A percentile compares a stretch with the other conserved stretches of the same genome.
Evolutionary conservation across 768 basidiomycete species (phyloP).

Genomic region (Trametes cubensis): DNA sequence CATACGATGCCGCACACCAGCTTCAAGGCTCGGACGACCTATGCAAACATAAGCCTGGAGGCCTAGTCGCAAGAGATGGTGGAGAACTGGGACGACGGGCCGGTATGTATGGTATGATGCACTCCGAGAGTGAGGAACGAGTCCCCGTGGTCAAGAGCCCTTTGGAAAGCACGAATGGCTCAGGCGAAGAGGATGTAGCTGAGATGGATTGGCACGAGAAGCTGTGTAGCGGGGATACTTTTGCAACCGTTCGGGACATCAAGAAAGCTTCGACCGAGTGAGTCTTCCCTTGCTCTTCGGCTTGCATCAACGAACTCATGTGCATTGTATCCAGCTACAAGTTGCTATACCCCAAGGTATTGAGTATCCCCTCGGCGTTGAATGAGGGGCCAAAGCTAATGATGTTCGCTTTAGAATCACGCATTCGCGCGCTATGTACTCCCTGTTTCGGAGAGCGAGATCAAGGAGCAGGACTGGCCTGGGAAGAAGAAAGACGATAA

Average conservation of each 20-base stretch:
- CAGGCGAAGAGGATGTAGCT: background rate
- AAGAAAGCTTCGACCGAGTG: slow-evolving; percentile 23
- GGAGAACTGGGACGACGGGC: slow-evolving; percentile 9
- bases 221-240: slow-evolving; percentile 8
- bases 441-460: slow-evolving; percentile 21
- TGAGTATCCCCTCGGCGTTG: too few relatives aligned
- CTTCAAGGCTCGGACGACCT: slow-evolving; percentile 2
- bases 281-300: background rate
- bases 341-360: slow-evolving; percentile 9
- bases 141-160: background rate
- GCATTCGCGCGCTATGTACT: slow-evolving; percentile 29
- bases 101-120: slow-evolving; percentile 11
- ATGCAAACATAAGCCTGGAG: slow-evolving; percentile 12
- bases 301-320: background rate
- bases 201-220: slow-evolving; percentile 2
- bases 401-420: slow-evolving; percentile 13
- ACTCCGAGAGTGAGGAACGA: background rate
- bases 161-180: background rate
- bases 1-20: slow-evolving; percentile 7
- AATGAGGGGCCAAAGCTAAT: background rate
- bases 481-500: slow-evolving; percentile 12
- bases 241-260: slow-evolving; percentile 26
- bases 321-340: slow-evolving; percentile 13
- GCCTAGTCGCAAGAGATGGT: slow-evolving; percentile 1
- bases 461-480: slow-evolving; percentile 26